phyloP scores from a whole-genome alignment of 768 basidiomycete genomes.

The Aureoboletus auriporus region DNA sequence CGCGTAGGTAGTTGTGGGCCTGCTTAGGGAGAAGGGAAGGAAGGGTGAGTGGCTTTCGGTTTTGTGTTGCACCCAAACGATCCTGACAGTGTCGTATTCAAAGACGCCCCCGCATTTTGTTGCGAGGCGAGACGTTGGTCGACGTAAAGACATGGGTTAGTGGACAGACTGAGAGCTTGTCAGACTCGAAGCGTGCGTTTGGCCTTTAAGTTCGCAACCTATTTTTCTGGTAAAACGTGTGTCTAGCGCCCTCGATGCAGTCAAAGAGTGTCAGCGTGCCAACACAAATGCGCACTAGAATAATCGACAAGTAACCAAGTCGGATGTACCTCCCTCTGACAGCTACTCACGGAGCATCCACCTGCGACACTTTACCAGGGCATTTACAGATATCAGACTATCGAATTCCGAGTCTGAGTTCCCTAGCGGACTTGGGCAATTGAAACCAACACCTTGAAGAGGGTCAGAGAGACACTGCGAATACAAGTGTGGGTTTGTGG shows the following conservation, averaged over 20 bases:
- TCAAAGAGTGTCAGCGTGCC: conserved; percentile 33
- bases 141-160: too few species aligned
- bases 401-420: conserved; percentile 81
- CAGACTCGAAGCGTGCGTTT: conserved; percentile 70
- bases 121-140: too few species aligned
- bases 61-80: background rate
- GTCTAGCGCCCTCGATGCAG: conserved; percentile 49
- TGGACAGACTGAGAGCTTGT: too few species aligned
- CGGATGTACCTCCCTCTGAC: conserved; percentile 7
- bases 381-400: conserved; percentile 85
- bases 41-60: too few species aligned
- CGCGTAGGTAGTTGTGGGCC: too few species aligned
- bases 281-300: conserved; percentile 44
- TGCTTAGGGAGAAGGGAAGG: conserved; percentile 50
- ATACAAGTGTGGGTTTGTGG: conserved; percentile 82
- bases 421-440: conserved; percentile 68
- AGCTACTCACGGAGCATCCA: conserved; percentile 39
- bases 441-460: conserved; percentile 97
- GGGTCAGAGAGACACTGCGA: conserved; percentile 60
- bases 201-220: background rate
- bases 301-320: background rate
- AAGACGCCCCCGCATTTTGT: background rate
- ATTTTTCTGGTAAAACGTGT: conserved; percentile 58
- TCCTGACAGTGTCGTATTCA: too few species aligned
- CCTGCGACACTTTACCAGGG: conserved; percentile 72